Percentiles rank a stretch among this genome's conserved stretches.
Evolutionary conservation across 805 yeast genomes (phyloP).

Genomic region (Ogataea thermomethanolica): DNA sequence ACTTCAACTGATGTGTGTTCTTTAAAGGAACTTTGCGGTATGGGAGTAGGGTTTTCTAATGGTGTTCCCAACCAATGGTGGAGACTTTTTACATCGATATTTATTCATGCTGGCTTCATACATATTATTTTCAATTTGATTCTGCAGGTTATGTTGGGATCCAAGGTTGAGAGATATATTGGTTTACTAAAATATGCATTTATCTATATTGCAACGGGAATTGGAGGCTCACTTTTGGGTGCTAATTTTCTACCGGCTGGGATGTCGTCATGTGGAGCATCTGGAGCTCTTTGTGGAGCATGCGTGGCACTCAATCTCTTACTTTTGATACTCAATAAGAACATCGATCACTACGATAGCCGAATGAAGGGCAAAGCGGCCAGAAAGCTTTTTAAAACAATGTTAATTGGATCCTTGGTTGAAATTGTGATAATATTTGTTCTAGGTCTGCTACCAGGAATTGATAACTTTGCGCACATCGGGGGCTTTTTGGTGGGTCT

Average conservation of each 20-base stretch:
- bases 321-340: slow-evolving; percentile 50
- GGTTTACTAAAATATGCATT: slow-evolving; percentile 52
- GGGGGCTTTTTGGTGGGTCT: slow-evolving; percentile 71
- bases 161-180: slow-evolving; percentile 52
- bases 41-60: slow-evolving; percentile 41
- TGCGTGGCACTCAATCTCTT: slow-evolving; percentile 56
- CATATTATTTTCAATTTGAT: slow-evolving; percentile 63
- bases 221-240: slow-evolving; percentile 65
- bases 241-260: slow-evolving; percentile 69
- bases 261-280: slow-evolving; percentile 64
- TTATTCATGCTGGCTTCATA: slow-evolving; percentile 69
- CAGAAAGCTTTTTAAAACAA: slow-evolving; percentile 40
- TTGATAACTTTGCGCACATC: slow-evolving; percentile 71
- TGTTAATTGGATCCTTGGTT: slow-evolving; percentile 44
- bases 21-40: slow-evolving; percentile 57
- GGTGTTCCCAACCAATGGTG: slow-evolving; percentile 62
- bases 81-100: slow-evolving; percentile 65
- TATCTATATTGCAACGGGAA: slow-evolving; percentile 59
- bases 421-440: slow-evolving; percentile 60
- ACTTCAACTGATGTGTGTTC: slow-evolving; percentile 52
- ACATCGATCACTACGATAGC: slow-evolving; percentile 39
- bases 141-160: slow-evolving; percentile 59
- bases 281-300: slow-evolving; percentile 69
- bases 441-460: slow-evolving; percentile 66
- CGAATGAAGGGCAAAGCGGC: slow-evolving; percentile 23